Evolutionary conservation across 2,329 filamentous ascomycete species (phyloP).

Genomic region (Ophiobolus disseminans): DNA sequence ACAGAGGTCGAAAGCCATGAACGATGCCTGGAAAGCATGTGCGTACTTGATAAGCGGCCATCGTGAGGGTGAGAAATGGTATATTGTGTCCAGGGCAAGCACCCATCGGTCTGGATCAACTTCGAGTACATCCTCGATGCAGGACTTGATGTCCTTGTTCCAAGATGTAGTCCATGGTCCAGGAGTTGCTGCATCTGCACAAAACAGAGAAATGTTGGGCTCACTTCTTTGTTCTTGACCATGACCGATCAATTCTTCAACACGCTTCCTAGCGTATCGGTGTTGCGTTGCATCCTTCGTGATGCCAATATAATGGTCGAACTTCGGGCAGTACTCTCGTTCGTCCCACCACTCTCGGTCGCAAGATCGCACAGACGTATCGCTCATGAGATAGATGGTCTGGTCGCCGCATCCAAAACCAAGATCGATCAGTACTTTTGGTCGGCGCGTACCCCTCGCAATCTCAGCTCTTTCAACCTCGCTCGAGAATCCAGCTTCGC

Average conservation of each 20-base stretch:
- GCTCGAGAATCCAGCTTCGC: constrained; percentile 49
- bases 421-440: constrained; percentile 56
- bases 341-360: constrained; percentile 28
- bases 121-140: constrained; percentile 7
- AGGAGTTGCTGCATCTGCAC: constrained; percentile 59
- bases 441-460: background rate
- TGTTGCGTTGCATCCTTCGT: constrained; percentile 59
- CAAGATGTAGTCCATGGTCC: constrained; percentile 56
- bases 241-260: too few relatives aligned
- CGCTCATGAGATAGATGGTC: constrained; percentile 53
- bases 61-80: constrained; percentile 64
- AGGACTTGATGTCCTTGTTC: constrained; percentile 37
- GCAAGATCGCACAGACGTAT: constrained; percentile 11
- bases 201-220: constrained; percentile 51
- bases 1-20: constrained; percentile 65
- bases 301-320: constrained; percentile 58
- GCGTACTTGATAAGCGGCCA: constrained; percentile 56
- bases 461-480: constrained; percentile 3
- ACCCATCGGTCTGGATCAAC: constrained; percentile 55
- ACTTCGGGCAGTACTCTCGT: constrained; percentile 7
- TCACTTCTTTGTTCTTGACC: background rate
- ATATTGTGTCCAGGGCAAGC: constrained; percentile 63
- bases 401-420: constrained; percentile 69
- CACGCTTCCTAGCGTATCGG: constrained; percentile 35
- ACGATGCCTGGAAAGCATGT: constrained; percentile 53